phyloP scores from a whole-genome alignment of 768 basidiomycete species.

The Tricholoma sp. region DNA sequence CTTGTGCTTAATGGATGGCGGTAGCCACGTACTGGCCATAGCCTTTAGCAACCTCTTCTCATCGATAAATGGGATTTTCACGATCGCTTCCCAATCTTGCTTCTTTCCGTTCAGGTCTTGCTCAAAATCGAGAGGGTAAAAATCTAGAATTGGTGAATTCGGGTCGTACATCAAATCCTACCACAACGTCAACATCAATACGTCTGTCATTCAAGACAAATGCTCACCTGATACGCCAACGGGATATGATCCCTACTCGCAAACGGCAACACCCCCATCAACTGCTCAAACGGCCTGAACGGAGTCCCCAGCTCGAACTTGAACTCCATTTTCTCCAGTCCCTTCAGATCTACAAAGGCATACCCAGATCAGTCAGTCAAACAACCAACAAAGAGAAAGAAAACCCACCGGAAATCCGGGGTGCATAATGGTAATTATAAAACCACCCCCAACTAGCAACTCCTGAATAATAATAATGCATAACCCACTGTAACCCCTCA shows the following conservation, averaged over 20 bases:
- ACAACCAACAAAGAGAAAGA: background rate
- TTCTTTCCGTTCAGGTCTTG: slow-evolving; percentile 97
- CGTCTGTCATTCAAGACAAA: background rate
- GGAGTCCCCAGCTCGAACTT: slow-evolving; percentile 82
- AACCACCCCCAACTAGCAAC: slow-evolving; percentile 99
- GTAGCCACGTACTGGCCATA: slow-evolving; percentile 62
- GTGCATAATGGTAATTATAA: slow-evolving; percentile 97
- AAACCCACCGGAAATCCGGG: slow-evolving; percentile 83
- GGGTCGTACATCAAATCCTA: slow-evolving; percentile 88
- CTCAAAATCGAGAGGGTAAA: slow-evolving; percentile 91
- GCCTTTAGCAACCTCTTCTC: slow-evolving; percentile 70
- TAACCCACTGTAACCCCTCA: slow-evolving; percentile 97
- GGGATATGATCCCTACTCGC: slow-evolving; percentile 91
- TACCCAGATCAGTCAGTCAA: background rate
- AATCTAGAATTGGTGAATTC: slow-evolving; percentile 86
- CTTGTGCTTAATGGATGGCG: background rate
- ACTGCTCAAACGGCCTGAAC: slow-evolving; percentile 90
- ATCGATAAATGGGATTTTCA: slow-evolving; percentile 98
- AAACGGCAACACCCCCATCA: slow-evolving; percentile 95
- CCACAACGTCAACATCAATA: background rate
- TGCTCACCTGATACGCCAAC: slow-evolving; percentile 68
- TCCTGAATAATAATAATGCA: slow-evolving; percentile 98
- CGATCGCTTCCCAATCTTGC: slow-evolving; percentile 97
- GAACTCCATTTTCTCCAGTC: slow-evolving; percentile 80
- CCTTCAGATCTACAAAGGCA: slow-evolving; percentile 42